Percentiles rank a stretch among this genome's conserved stretches.
Evolutionary conservation across 2,329 filamentous ascomycete genomes (phyloP).

Genomic region (Tolypocladium pustulatum): DNA sequence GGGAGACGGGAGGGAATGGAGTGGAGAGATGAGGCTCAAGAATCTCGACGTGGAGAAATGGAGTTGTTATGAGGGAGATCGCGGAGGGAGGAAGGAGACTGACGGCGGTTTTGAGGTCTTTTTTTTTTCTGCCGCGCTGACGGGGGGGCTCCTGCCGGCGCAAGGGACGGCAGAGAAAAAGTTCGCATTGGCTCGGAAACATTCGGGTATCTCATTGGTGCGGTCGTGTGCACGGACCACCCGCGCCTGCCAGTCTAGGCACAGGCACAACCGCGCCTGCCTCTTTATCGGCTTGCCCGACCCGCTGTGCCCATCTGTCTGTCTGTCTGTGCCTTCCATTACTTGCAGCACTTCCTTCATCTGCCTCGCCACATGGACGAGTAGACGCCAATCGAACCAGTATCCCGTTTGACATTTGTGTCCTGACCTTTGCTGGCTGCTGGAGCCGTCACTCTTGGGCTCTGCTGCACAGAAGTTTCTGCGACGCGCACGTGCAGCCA

Average conservation of each 20-base stretch:
- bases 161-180: neutral
- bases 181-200: neutral
- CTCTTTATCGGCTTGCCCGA: neutral
- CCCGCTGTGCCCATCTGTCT: no score
- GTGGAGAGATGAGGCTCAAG: conserved; percentile 1
- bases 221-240: neutral
- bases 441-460: no score
- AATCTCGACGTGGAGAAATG: conserved; percentile 18
- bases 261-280: neutral
- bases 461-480: neutral
- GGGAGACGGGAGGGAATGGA: neutral
- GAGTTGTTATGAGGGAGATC: conserved; percentile 1
- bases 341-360: no score
- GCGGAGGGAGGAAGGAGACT: neutral
- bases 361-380: no score
- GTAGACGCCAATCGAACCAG: no score
- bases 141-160: neutral
- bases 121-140: neutral
- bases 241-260: neutral
- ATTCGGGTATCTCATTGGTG: neutral
- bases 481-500: neutral
- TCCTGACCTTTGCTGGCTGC: neutral
- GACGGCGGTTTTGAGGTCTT: conserved; percentile 2
- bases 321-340: no score
- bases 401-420: no score